A percentile compares a stretch with the other conserved stretches of the same genome.
Evolutionary conservation across 2,329 filamentous ascomycete genomes (phyloP).

Genomic region (Xylariaceae sp.): DNA sequence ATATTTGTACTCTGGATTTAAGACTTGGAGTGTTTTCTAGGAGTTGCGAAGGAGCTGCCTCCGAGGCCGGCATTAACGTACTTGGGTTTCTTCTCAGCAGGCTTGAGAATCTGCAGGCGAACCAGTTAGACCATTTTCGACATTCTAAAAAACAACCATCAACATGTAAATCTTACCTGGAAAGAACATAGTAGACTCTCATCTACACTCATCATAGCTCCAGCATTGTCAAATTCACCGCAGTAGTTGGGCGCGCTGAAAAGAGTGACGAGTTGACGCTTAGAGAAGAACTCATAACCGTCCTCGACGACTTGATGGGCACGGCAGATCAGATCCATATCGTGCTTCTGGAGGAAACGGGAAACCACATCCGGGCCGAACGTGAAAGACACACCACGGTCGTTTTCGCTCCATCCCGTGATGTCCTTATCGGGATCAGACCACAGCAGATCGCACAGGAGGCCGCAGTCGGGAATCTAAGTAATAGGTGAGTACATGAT

Average conservation of each 20-base stretch:
- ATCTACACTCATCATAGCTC: constrained; percentile 99
- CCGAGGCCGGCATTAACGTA: constrained; percentile 77
- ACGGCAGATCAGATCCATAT: constrained; percentile 99
- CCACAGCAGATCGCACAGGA: constrained; percentile 96
- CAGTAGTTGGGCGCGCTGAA: constrained; percentile 99
- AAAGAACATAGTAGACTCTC: constrained; percentile 98
- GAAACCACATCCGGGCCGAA: constrained; percentile 97
- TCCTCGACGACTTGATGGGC: constrained; percentile 99
- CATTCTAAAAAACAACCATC: too few species aligned
- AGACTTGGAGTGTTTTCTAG: constrained; percentile 62
- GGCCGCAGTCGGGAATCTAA: constrained; percentile 94
- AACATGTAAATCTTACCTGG: constrained; percentile 57
- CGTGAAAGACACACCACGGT: constrained; percentile 96
- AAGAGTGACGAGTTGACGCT: constrained; percentile 91
- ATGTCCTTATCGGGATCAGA: constrained; percentile 99
- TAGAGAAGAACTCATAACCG: constrained; percentile 99
- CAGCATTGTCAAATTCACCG: constrained; percentile 98
- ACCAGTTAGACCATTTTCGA: constrained; percentile 19
- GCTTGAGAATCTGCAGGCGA: constrained; percentile 78
- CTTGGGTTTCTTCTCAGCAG: constrained; percentile 99
- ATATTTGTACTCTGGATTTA: constrained; percentile 63
- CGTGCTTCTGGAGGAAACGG: constrained; percentile 95
- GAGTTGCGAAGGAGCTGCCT: constrained; percentile 64
- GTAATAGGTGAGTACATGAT: constrained; percentile 28
- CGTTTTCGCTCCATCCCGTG: constrained; percentile 98